Conservation (phyloP, 257 asterid species). For the Leptodermis oblonga region DNA sequence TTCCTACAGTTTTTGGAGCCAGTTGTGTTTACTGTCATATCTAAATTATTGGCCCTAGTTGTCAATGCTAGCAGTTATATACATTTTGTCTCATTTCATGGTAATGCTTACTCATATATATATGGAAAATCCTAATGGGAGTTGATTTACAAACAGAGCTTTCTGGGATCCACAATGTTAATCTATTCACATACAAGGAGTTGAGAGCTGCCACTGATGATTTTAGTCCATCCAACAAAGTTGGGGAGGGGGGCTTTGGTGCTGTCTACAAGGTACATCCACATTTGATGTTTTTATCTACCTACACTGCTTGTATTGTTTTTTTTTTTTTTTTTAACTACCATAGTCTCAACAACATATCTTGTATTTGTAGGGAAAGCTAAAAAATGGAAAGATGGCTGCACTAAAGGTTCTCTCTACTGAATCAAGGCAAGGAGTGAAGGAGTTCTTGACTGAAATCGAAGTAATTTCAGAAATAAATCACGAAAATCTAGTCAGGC, state of each 20-base stretch:
- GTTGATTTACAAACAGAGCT: conserved; percentile 51
- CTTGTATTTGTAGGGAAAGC: conserved; percentile 58
- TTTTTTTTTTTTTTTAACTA: conserved; percentile 5
- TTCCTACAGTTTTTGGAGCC: neutral
- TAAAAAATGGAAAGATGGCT: conserved; percentile 70
- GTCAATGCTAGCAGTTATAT: neutral
- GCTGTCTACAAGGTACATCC: conserved; percentile 77
- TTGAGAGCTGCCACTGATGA: conserved; percentile 66
- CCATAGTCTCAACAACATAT: conserved; percentile 1
- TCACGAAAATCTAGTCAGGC: conserved; percentile 83
- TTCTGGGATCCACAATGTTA: conserved; percentile 47
- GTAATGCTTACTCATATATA: neutral
- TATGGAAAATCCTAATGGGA: conserved; percentile 24
- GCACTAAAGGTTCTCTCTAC: conserved; percentile 86
- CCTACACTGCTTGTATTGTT: neutral
- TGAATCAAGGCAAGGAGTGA: conserved; percentile 78
- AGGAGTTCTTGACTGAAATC: conserved; percentile 89
- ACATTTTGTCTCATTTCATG: neutral
- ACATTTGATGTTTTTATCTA: neutral
- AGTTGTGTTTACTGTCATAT: neutral
- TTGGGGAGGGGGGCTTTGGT: conserved; percentile 99
- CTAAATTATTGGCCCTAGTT: neutral
- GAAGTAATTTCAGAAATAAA: conserved; percentile 75
- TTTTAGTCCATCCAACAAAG: conserved; percentile 61
- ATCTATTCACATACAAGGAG: conserved; percentile 64